Evolutionary conservation across 2,329 filamentous ascomycete genomes (phyloP).

Genomic region (Simplicillium sp.): DNA sequence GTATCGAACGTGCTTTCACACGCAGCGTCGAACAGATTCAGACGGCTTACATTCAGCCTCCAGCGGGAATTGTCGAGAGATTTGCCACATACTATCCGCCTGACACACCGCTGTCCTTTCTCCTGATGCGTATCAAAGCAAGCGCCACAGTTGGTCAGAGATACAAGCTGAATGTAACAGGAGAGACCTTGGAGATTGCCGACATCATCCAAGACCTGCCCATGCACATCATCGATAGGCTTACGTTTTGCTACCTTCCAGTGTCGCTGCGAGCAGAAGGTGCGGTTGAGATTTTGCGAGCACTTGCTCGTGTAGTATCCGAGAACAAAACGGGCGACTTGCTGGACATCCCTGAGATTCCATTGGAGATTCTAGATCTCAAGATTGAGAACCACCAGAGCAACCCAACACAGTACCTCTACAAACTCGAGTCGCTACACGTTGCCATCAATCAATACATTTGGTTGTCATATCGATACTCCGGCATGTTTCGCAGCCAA

Average conservation of each 20-base stretch:
- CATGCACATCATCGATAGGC: constrained; percentile 63
- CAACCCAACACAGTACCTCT: constrained; percentile 47
- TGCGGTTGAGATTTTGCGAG: constrained; percentile 42
- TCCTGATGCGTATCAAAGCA: constrained; percentile 66
- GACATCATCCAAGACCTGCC: constrained; percentile 65
- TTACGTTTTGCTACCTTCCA: constrained; percentile 67
- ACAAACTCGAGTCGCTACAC: constrained; percentile 67
- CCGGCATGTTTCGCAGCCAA: constrained; percentile 68
- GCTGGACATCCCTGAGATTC: constrained; percentile 59
- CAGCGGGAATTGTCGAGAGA: constrained; percentile 58
- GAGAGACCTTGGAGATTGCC: constrained; percentile 55
- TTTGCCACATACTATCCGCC: constrained; percentile 78
- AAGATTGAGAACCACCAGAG: constrained; percentile 30
- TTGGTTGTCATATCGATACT: constrained; percentile 87
- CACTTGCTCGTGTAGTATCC: constrained; percentile 62
- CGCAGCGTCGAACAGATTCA: constrained; percentile 55
- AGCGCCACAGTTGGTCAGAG: constrained; percentile 52
- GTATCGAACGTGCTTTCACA: constrained; percentile 54
- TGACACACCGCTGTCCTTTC: constrained; percentile 72
- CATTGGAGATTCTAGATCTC: constrained; percentile 66
- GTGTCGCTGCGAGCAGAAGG: constrained; percentile 42
- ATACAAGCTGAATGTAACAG: constrained; percentile 56
- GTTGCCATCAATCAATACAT: constrained; percentile 76
- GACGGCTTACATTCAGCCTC: constrained; percentile 66
- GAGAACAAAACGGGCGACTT: constrained; percentile 57